phyloP scores from a whole-genome alignment of 2,329 filamentous ascomycete genomes.

The Fonsecaea multimorphosa region DNA sequence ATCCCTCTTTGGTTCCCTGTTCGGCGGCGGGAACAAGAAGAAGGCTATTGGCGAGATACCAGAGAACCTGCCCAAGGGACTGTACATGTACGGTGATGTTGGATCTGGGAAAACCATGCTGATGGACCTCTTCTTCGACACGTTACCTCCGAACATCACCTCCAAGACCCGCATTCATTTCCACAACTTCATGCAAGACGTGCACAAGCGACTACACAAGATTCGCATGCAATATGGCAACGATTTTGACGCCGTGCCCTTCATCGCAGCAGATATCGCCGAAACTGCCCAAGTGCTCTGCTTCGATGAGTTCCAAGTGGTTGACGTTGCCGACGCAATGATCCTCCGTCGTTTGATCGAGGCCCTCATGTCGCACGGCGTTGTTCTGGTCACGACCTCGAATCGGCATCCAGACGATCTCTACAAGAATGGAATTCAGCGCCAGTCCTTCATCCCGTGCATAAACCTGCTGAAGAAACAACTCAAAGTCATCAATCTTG shows the following conservation, averaged over 20 bases:
- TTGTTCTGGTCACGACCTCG: slow-evolving; percentile 92
- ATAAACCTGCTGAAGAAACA: slow-evolving; percentile 87
- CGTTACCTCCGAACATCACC: slow-evolving; percentile 76
- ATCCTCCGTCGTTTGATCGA: slow-evolving; percentile 87
- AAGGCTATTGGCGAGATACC: slow-evolving; percentile 63
- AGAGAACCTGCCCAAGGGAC: slow-evolving; percentile 77
- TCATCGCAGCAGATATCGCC: slow-evolving; percentile 93
- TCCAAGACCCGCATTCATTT: slow-evolving; percentile 95
- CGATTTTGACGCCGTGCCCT: slow-evolving; percentile 87
- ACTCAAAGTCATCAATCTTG: slow-evolving; percentile 88
- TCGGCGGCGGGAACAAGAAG: slow-evolving; percentile 56
- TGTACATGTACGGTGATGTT: slow-evolving; percentile 96
- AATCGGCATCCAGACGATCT: slow-evolving; percentile 96
- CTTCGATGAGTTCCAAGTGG: slow-evolving; percentile 99
- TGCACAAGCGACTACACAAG: slow-evolving; percentile 87
- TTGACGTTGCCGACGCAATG: slow-evolving; percentile 98
- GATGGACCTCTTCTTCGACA: slow-evolving; percentile 98
- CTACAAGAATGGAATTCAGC: slow-evolving; percentile 97
- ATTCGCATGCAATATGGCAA: slow-evolving; percentile 89
- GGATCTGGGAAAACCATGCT: slow-evolving; percentile 99
- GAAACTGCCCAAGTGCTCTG: slow-evolving; percentile 84
- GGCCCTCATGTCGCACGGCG: slow-evolving; percentile 92
- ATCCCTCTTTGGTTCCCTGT: slow-evolving; percentile 58
- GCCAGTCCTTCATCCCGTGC: slow-evolving; percentile 91
- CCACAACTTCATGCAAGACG: slow-evolving; percentile 99